A percentile compares a stretch with the other conserved stretches of the same genome.
Conservation (phyloP, 202 grass and related monocot species). For the Zoysia matrella region DNA sequence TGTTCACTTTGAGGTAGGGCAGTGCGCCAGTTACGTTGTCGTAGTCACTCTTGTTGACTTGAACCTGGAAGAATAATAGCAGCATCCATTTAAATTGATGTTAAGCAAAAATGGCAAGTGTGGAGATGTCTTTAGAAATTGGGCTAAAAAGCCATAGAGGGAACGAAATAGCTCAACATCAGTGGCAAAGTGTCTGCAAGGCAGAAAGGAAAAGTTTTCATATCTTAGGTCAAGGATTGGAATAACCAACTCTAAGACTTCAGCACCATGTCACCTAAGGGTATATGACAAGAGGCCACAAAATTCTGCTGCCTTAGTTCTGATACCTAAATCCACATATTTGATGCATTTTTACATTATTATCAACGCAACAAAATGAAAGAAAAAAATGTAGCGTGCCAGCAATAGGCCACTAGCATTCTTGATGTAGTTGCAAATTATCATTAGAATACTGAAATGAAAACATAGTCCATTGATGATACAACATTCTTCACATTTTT, state of each 20-base stretch:
- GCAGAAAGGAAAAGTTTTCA: neutral
- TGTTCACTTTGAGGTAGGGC: slow-evolving; percentile 92
- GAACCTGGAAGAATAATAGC: slow-evolving; percentile 58
- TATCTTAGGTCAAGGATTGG: neutral
- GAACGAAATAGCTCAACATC: neutral
- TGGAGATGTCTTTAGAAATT: neutral
- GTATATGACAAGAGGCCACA: neutral
- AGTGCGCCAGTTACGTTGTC: slow-evolving; percentile 77
- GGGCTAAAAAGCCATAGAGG: neutral
- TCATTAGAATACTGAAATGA: too few species aligned
- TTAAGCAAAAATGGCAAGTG: neutral
- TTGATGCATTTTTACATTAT: neutral
- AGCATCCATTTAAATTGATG: slow-evolving; percentile 9
- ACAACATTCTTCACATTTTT: neutral
- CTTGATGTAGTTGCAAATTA: too few species aligned
- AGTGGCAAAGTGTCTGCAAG: neutral
- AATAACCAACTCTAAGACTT: neutral
- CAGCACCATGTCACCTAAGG: neutral
- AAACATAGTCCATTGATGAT: neutral
- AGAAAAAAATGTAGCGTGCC: neutral
- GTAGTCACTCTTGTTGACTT: slow-evolving; percentile 83
- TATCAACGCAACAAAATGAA: neutral
- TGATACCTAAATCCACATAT: neutral
- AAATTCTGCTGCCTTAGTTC: neutral
- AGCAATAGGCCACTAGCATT: too few species aligned